Evolutionary conservation across 192 early-diverging fungal species (phyloP).

Genomic region (Coemansia sp.): DNA sequence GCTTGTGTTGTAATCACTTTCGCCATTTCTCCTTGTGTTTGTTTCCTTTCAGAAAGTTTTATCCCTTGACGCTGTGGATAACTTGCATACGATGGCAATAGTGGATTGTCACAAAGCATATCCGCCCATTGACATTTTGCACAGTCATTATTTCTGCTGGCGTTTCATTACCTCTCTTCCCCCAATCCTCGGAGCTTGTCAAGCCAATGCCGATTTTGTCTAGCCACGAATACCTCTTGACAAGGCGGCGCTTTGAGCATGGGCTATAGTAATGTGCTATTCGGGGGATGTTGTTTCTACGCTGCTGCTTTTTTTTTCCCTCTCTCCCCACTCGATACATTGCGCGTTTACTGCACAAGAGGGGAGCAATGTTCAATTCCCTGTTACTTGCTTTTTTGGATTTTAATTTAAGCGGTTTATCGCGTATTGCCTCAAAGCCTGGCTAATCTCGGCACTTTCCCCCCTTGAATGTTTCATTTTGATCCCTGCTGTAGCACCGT

Average conservation of each 20-base stretch:
- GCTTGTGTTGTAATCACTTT: too few relatives aligned
- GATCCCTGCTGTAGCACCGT: slow-evolving; percentile 69
- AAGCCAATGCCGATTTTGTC: neutral
- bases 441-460: neutral
- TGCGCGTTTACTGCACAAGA: neutral
- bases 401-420: neutral
- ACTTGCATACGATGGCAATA: neutral
- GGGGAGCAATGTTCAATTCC: neutral
- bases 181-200: neutral
- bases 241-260: too few relatives aligned
- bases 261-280: too few relatives aligned
- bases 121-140: neutral
- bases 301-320: neutral
- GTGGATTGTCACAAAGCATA: neutral
- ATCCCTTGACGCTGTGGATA: neutral
- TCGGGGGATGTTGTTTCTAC: neutral
- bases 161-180: neutral
- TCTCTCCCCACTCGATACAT: neutral
- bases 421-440: neutral
- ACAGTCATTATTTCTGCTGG: neutral
- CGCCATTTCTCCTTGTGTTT: neutral
- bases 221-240: neutral
- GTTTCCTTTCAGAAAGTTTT: neutral
- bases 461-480: neutral
- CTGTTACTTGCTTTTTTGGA: slow-evolving; percentile 1